Evolutionary conservation across 2,329 filamentous ascomycete species (phyloP), one percentile per base, ranked within the genome.

Genomic region (Aureobasidium sp.): DNA sequence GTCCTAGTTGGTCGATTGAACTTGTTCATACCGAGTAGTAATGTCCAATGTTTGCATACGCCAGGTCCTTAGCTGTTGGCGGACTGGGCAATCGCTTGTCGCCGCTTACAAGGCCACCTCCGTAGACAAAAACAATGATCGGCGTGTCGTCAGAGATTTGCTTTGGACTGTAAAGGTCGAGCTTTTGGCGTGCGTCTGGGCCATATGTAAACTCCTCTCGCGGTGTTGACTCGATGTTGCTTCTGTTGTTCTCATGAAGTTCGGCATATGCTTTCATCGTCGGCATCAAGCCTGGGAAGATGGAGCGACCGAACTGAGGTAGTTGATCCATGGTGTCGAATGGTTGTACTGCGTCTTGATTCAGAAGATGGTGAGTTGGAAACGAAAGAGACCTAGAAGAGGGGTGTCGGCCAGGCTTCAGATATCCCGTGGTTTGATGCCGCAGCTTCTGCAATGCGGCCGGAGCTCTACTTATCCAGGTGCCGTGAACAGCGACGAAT

Each of bases 81-180:
- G 60, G 70, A 61, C 41, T 56, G 15, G 66, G 64, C 8, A 73
- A 64, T 20, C 69, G 70, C 56, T 71, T 73, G 42, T 69, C 67
- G 27, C 75, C 75, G 48, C 55, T 25, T 5, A 71, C 66, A 57
- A 78, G 71, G 37, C 69, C 69, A 49, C 74, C 72, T 36, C 71
- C 74, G 65, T 75, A 71, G 47, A 72, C 17, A 66, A 74, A 74
- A 11, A 71, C 53, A 2, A 71, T 51, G 0, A 70, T 62, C 0
- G 69, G 62, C 51, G 70, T 66, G 39, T 61, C 62, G 22, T 67
- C 49, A 8, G 39, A 64, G 12, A 67, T 58, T 6, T 64, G 64
- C 9, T 63, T 42, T 4, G 66, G 71, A 36, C 58, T 70, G 65
- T 78, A 78, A 42, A 77, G 60, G 62, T 78, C 76, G 20, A 78